Percentiles rank a stretch among this genome's conserved stretches.
Evolutionary conservation across 768 basidiomycete genomes (phyloP).

Genomic region (Bullera alba): DNA sequence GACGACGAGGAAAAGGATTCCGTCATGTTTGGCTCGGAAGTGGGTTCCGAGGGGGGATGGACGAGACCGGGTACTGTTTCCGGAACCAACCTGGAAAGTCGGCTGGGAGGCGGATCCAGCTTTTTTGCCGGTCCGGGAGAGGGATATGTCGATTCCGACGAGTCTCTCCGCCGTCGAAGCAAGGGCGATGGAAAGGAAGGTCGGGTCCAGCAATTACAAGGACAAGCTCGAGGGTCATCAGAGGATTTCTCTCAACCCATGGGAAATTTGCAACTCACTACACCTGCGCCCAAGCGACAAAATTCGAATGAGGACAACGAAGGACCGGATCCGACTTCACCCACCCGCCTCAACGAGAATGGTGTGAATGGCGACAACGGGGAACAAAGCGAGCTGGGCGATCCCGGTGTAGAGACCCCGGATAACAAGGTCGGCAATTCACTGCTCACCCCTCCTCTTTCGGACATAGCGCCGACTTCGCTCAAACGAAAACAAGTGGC

Average conservation of each 20-base stretch:
- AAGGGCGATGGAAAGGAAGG: too few species aligned
- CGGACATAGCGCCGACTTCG: neutral
- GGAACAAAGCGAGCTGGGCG: too few species aligned
- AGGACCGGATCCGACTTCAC: constrained; percentile 1
- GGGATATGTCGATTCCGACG: too few species aligned
- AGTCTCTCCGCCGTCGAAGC: too few species aligned
- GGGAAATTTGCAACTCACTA: constrained; percentile 32
- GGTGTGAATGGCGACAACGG: neutral
- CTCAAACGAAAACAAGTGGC: neutral
- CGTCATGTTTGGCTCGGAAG: constrained; percentile 3
- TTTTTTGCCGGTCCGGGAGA: too few species aligned
- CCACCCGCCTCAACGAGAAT: constrained; percentile 13
- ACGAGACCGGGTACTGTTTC: constrained; percentile 19
- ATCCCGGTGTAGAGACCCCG: neutral
- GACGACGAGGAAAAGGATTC: constrained; percentile 14
- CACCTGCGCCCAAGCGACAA: constrained; percentile 16
- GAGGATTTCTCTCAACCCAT: constrained; percentile 42
- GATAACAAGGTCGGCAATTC: too few species aligned
- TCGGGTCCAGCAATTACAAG: too few species aligned
- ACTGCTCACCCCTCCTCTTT: neutral
- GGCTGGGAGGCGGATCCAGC: constrained; percentile 13
- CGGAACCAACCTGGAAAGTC: constrained; percentile 22
- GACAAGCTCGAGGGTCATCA: too few species aligned
- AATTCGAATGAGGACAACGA: neutral
- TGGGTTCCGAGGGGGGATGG: constrained; percentile 7